These are phyloP conservation scores for Diaporthe helianthi DNA, from an alignment of 2,329 filamentous ascomycete species.

Conservation along the genomic window DNA sequence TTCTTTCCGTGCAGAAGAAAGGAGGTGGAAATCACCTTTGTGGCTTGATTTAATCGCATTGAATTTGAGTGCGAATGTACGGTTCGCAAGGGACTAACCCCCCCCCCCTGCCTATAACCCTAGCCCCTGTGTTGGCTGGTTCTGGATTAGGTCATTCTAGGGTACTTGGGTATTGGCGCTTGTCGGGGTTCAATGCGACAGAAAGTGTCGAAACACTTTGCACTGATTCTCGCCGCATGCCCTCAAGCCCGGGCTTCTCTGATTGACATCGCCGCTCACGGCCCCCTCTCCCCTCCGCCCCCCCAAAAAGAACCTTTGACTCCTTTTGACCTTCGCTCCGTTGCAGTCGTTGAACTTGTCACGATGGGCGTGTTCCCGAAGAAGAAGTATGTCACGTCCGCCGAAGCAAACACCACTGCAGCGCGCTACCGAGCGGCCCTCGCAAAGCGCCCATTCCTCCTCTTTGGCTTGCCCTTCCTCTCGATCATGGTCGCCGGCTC, in stretches of 20 bases:
- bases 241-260: neutral
- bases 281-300: too few species aligned
- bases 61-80: neutral
- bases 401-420: constrained; percentile 73
- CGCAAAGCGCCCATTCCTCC: constrained; percentile 81
- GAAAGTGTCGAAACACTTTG: neutral
- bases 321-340: neutral
- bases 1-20: neutral
- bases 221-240: neutral
- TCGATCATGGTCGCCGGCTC: constrained; percentile 88
- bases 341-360: neutral
- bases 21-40: neutral
- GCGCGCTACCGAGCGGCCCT: constrained; percentile 79
- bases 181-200: neutral
- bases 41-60: constrained; percentile 16
- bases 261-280: neutral
- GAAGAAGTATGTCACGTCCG: constrained; percentile 74
- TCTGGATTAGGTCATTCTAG: constrained; percentile 11
- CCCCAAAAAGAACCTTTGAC: neutral
- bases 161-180: neutral
- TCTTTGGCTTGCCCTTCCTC: constrained; percentile 95
- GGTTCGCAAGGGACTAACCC: constrained; percentile 5
- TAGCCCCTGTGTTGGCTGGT: neutral
- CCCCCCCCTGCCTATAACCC: constrained; percentile 20
- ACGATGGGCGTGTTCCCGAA: constrained; percentile 70